These are phyloP conservation scores for Ophiostoma sp. DNA, from an alignment of 2,329 filamentous ascomycete genomes.

Conservation along the genomic window DNA sequence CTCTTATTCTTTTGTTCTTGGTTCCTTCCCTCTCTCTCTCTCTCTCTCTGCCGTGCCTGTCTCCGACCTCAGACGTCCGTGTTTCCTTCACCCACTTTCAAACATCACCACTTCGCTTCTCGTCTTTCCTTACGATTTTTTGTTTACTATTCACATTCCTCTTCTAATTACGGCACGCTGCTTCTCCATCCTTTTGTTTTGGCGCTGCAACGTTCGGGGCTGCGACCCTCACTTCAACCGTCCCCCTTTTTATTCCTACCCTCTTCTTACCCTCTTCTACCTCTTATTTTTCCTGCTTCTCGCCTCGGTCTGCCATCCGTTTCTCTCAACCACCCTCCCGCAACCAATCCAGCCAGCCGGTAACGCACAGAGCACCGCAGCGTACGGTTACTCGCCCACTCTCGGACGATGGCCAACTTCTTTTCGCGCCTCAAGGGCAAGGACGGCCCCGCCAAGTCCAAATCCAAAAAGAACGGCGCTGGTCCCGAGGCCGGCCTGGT, in stretches of 20 bases:
- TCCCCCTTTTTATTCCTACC: neutral
- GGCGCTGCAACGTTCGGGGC: slow-evolving; percentile 9
- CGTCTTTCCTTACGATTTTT: slow-evolving; percentile 13
- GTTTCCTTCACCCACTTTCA: slow-evolving; percentile 5
- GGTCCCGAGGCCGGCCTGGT: slow-evolving; percentile 47
- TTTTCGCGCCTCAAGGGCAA: slow-evolving; percentile 68
- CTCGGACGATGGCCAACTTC: slow-evolving; percentile 47
- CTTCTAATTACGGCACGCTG: neutral
- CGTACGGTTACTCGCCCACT: neutral
- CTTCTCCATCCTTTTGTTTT: neutral
- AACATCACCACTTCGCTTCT: slow-evolving; percentile 15
- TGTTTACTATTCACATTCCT: slow-evolving; percentile 8
- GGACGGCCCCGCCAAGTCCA: slow-evolving; percentile 55
- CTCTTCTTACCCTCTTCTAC: neutral
- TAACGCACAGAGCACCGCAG: neutral
- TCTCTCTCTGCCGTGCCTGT: neutral
- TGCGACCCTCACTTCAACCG: slow-evolving; percentile 6
- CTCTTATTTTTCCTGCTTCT: neutral
- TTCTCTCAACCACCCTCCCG: neutral
- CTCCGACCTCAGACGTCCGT: neutral
- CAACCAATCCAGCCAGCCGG: neutral
- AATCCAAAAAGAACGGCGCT: slow-evolving; percentile 60
- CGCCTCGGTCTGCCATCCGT: neutral
- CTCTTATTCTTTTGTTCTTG: neutral
- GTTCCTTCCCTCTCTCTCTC: neutral